Evolutionary conservation across 2,329 filamentous ascomycete species (phyloP), one percentile per base, ranked within the genome.

Genomic region (Sporothrix sp.): DNA sequence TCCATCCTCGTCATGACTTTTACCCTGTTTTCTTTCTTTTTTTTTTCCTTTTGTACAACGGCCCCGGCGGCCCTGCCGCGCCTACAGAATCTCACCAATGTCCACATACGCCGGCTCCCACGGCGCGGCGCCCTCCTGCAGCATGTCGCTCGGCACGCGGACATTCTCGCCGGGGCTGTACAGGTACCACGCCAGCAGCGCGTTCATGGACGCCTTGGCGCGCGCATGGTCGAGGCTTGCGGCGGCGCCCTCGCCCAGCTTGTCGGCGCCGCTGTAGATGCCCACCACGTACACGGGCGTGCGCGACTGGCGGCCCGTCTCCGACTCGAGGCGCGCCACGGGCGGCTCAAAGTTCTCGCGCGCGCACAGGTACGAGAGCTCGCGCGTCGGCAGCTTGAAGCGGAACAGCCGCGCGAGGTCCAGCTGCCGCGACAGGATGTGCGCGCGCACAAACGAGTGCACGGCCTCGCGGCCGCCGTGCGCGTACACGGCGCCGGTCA

Each of bases 161-260:
- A 81, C 76, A 56, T 79, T 69, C 58, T 73, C 69, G 51, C 76
- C 73, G 25, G 93, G 91, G 65, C 83, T 90, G 72, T 98, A 98
- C 48, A 98, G 73, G 68, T 98, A 98, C 93, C 93, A 98, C 6
- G 84, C 76, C 74, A 95, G 95, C 62, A 98, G 73, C 16, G 89
- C 83, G 56, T 85, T 83, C 61, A 94, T 90, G 33, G 87, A 81
- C 18, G 93, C 93, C 65, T 87, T 79, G 56, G 79, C 75, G 56
- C 87, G 80, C 28, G 86, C 91, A 60, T 88, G 79, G 58, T 88
- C 75, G 51, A 97, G 71, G 66, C 79, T 90, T 44, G 84, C 72
- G 21, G 86, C 93, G 18, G 82, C 76, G n/a, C 83, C 93, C 71
- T 98, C 91, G 51, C 91, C 93, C 37, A 98, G 74, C 75, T 93